These are phyloP conservation scores for Oligophagozyma castellii DNA, from an alignment of 1,139 yeast genomes.

Conservation along the genomic window DNA sequence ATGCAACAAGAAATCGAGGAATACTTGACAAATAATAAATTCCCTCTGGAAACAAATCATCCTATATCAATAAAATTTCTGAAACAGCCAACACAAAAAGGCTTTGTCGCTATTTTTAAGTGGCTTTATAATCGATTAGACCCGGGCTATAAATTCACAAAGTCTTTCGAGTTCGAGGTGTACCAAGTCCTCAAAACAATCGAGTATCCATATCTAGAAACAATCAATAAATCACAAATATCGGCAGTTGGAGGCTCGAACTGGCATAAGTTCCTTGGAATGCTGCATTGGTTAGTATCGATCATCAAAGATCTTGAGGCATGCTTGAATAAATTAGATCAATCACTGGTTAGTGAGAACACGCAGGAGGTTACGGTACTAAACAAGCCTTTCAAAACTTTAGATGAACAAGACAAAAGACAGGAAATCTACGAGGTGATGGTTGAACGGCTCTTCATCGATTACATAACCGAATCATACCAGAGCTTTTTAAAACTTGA, in stretches of 20 bases:
- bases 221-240: slow-evolving; percentile 69
- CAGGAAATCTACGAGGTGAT: slow-evolving; percentile 25
- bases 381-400: slow-evolving; percentile 32
- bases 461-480: slow-evolving; percentile 56
- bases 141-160: slow-evolving; percentile 61
- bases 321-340: slow-evolving; percentile 18
- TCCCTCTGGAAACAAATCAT: slow-evolving; percentile 63
- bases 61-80: slow-evolving; percentile 53
- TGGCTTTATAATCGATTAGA: slow-evolving; percentile 67
- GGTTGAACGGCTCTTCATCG: slow-evolving; percentile 49
- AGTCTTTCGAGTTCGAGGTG: slow-evolving; percentile 64
- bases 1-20: slow-evolving; percentile 57
- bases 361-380: slow-evolving; percentile 21
- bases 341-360: slow-evolving; percentile 14
- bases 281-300: slow-evolving; percentile 67
- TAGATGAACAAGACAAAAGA: slow-evolving; percentile 26
- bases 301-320: slow-evolving; percentile 37
- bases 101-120: slow-evolving; percentile 64
- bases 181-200: slow-evolving; percentile 49
- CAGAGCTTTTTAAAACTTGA: slow-evolving; percentile 48
- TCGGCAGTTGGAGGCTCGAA: slow-evolving; percentile 87
- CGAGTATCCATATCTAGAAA: slow-evolving; percentile 69
- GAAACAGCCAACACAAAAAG: slow-evolving; percentile 76
- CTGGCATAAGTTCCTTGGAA: slow-evolving; percentile 77
- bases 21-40: slow-evolving; percentile 47